phyloP scores from a whole-genome alignment of 108 stramenopile species.

The Skeletonema grethae region DNA sequence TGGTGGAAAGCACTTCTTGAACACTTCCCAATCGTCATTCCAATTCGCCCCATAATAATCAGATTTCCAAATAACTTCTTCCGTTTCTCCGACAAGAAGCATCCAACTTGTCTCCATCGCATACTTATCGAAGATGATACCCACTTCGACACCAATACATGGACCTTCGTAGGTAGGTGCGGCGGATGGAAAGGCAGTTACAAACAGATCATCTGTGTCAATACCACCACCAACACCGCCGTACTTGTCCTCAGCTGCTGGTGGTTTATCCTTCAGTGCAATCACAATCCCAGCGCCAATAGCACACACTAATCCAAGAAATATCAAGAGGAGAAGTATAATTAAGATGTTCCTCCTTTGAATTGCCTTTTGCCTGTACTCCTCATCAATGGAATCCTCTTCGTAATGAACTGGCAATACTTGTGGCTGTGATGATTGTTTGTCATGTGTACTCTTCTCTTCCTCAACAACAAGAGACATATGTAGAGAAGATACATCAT shows the following conservation, averaged over 20 bases:
- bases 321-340: constrained; percentile 14
- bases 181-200: constrained; percentile 11
- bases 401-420: background rate
- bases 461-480: background rate
- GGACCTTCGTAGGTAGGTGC: constrained; percentile 19
- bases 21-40: constrained; percentile 4
- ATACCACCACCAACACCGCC: constrained; percentile 1
- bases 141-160: constrained; percentile 38
- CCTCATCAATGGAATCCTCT: background rate
- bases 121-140: constrained; percentile 41
- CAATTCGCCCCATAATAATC: constrained; percentile 24
- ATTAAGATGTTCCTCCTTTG: constrained; percentile 25
- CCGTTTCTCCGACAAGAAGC: constrained; percentile 19
- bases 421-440: background rate
- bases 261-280: constrained; percentile 16
- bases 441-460: background rate
- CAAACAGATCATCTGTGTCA: background rate
- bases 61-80: constrained; percentile 29
- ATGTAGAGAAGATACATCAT: background rate
- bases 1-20: constrained; percentile 22
- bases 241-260: background rate
- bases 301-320: constrained; percentile 26
- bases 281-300: constrained; percentile 24
- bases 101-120: constrained; percentile 32
- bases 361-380: constrained; percentile 1